Base-by-base conservation (phyloP, 192 early-diverging fungal species). In the Allomyces javanicus region DNA sequence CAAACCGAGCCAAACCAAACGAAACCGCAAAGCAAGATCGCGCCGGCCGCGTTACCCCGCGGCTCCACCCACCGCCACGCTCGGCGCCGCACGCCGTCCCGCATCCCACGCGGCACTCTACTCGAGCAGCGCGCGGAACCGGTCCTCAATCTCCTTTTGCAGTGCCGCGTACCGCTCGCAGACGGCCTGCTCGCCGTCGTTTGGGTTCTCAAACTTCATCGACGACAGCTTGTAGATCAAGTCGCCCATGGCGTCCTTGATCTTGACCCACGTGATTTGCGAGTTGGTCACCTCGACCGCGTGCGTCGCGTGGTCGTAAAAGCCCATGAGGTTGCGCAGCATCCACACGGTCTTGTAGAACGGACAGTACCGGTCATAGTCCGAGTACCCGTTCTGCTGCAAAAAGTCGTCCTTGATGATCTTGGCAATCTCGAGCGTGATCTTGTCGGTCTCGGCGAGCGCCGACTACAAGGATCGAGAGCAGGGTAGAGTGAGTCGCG, bases 191-290 rank as follows among this genome's bases (percentile, higher is more conserved):
- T 96, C 89, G 64, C 97, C 94, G 75, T 99, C 95, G 62, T 84
- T 91, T 10, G 97, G 97, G 74, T 99, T 92, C 80, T 97, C 94
- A 70, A 99, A 97, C 83, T 99, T 99, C 97, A 99, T 99, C 33
- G 92, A 94, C 74, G 85, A 93, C 67, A 99, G 80, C 73, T 96
- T 96, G 79, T 99, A 95, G 64, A 96, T 73, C 62, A 96, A 76
- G 67, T 97, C 97, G 58, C 86, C 80, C 80, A 97, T 83, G n/a
- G 76, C 75, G 58, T 97, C 93, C 65, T 90, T 85, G 70, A 99
- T 96, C 78, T 89, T 94, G 45, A 86, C 82, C 94, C 94, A 99
- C 3, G 95, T 92, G 67, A 97, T 82, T 70, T 89, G 87, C 69
- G 81, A 83, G 40, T 86, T 87, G 12, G 88, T 88, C 3, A 89